phyloP scores from a whole-genome alignment of 441 rosid species.

The Euphorbia corollata region DNA sequence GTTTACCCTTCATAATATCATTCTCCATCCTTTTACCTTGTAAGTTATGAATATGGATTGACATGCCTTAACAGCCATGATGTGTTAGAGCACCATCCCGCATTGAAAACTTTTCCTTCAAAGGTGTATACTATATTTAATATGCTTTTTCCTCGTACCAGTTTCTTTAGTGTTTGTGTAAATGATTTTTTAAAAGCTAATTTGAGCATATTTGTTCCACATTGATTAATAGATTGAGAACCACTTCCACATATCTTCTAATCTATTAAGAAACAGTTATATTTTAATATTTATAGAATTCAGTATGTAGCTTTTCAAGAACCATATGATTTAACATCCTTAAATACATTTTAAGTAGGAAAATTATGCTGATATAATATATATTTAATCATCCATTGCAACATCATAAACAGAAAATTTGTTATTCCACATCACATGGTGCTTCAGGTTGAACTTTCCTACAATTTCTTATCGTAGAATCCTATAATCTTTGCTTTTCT shows the following conservation, averaged over 20 bases:
- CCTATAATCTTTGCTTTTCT: constrained; percentile 8
- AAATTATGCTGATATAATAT: not conserved
- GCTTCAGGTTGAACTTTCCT: not conserved
- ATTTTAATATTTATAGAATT: not conserved
- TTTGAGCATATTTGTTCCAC: not conserved
- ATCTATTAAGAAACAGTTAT: not conserved
- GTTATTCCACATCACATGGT: not conserved
- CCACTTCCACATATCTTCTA: not conserved
- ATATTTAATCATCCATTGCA: not conserved
- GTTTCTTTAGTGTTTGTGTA: not conserved
- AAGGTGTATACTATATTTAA: not conserved
- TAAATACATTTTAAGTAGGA: not conserved
- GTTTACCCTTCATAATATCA: not conserved
- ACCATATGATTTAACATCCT: not conserved
- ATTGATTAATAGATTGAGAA: not conserved
- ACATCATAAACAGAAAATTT: not conserved
- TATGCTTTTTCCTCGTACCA: not conserved
- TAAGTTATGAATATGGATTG: not conserved
- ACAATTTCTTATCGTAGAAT: constrained; percentile 6
- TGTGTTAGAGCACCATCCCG: not conserved
- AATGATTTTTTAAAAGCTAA: not conserved
- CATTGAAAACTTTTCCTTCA: not conserved
- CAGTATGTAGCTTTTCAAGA: not conserved
- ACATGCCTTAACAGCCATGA: not conserved
- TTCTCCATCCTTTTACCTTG: not conserved